Conservation (phyloP, 306 rosid species). For the Myrica gale region DNA sequence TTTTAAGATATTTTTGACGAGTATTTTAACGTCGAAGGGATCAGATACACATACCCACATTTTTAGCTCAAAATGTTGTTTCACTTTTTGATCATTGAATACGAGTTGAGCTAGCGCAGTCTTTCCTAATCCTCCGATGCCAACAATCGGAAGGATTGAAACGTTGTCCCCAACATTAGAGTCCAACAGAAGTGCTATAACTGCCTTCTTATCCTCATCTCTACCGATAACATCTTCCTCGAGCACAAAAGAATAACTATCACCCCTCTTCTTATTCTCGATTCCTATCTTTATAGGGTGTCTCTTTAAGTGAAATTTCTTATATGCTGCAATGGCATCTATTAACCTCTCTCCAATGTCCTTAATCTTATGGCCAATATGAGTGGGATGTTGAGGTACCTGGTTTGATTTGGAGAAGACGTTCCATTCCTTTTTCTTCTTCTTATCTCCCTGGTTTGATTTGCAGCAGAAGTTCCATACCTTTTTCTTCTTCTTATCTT, state of each 20-base stretch:
- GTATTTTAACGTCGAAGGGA: background rate
- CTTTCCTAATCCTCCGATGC: too few species aligned
- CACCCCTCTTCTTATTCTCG: background rate
- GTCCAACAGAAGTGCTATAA: background rate
- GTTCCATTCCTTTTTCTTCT: too few species aligned
- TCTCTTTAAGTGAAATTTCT: background rate
- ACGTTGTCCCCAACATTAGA: background rate
- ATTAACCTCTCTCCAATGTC: background rate
- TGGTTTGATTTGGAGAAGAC: too few species aligned
- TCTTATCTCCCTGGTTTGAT: too few species aligned
- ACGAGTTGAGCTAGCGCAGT: background rate
- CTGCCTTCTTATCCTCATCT: slow-evolving; percentile 11
- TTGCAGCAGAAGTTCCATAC: too few species aligned
- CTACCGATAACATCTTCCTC: background rate
- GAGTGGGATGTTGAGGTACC: too few species aligned
- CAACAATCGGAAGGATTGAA: too few species aligned
- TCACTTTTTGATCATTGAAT: background rate
- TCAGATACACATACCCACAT: slow-evolving; percentile 3
- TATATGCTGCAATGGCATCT: background rate
- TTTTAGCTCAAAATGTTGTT: background rate
- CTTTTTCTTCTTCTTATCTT: too few species aligned
- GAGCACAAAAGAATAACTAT: background rate
- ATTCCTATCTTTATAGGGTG: too few species aligned
- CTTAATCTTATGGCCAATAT: too few species aligned
- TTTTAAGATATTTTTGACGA: too few species aligned